Evolutionary conservation across 176 grass and related monocot species (phyloP).

Genomic region (Olyra latifolia): DNA sequence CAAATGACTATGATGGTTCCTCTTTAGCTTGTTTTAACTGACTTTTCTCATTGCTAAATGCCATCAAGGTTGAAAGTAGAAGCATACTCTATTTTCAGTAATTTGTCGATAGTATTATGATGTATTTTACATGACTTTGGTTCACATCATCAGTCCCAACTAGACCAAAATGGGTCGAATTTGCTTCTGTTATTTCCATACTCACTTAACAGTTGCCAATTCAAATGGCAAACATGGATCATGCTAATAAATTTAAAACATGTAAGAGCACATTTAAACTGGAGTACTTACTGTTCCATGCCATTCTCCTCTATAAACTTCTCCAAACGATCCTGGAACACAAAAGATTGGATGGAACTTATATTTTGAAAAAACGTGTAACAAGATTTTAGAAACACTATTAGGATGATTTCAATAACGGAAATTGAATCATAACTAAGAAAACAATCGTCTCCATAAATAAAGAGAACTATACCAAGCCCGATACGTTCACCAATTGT

Average conservation of each 20-base stretch:
- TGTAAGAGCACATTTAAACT: constrained; percentile 16
- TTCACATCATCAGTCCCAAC: constrained; percentile 4
- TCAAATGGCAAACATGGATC: constrained; percentile 23
- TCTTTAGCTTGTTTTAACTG: constrained; percentile 14
- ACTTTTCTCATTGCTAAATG: background rate
- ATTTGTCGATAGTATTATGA: background rate
- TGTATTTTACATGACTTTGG: constrained; percentile 6
- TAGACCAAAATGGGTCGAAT: background rate
- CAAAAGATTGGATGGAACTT: background rate
- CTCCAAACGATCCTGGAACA: constrained; percentile 90
- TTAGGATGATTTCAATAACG: background rate
- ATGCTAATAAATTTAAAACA: background rate
- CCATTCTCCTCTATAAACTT: constrained; percentile 99
- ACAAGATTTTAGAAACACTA: background rate
- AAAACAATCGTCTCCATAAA: constrained; percentile 4
- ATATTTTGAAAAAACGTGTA: background rate
- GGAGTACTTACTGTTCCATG: constrained; percentile 90
- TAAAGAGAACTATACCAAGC: constrained; percentile 67
- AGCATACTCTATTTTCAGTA: constrained; percentile 10
- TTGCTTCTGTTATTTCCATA: constrained; percentile 7
- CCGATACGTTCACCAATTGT: constrained; percentile 86
- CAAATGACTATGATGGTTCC: background rate
- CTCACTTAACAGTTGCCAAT: constrained; percentile 2
- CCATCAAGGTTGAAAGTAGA: constrained; percentile 5
- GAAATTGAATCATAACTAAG: constrained; percentile 16